Base-by-base conservation (phyloP, 108 stramenopile species). In the Pseudonitzschia pungens region DNA sequence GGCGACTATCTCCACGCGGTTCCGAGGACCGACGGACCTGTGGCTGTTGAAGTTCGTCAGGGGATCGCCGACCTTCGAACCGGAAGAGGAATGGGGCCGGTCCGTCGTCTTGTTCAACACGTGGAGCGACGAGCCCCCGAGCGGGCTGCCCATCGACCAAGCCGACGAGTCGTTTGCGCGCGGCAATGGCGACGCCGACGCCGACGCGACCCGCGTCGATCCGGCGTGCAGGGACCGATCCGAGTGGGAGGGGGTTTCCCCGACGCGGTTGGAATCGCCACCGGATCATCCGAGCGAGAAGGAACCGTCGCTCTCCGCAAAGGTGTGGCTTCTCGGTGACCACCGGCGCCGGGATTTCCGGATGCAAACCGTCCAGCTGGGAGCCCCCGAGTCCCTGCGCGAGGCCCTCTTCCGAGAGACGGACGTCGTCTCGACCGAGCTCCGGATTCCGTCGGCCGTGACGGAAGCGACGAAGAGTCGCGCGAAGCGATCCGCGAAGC, bases 21-120 rank as follows among this genome's bases (percentile, higher is more conserved):
- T 20, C 92, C 92, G 22, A 62, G n/a, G 89, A 21, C 92, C 92
- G 9, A 60, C 77, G 20, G 84, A 93, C 75, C 51, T 90, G 43
- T 92, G 89, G 89, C 69, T 90, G 55, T 50, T 84, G 15, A 81
- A 84, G n/a, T 88, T 89, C 66, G 79, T 88, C 0, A 73, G 70
- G 65, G 87, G 91, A 32, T 33, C 82, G 14, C 63, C 84, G 20
- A 43, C 72, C 7, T 85, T 65, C 51, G 75, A 44, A 31, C 70
- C 77, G 0, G 81, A 79, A 40, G 77, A 83, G 57, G 52, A 75
- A 26, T 92, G 77, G 81, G 91, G 86, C 26, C 71, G 91, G 68
- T 86, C 85, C 69, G 92, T 92, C 15, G 75, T 92, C 26, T 70
- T 92, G 40, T 92, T 92, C 85, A 92, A 92, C 70, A 77, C 85